A percentile compares a stretch with the other conserved stretches of the same genome.
Evolutionary conservation across 768 basidiomycete genomes (phyloP).

Genomic region (Phanerochaete carnosa): DNA sequence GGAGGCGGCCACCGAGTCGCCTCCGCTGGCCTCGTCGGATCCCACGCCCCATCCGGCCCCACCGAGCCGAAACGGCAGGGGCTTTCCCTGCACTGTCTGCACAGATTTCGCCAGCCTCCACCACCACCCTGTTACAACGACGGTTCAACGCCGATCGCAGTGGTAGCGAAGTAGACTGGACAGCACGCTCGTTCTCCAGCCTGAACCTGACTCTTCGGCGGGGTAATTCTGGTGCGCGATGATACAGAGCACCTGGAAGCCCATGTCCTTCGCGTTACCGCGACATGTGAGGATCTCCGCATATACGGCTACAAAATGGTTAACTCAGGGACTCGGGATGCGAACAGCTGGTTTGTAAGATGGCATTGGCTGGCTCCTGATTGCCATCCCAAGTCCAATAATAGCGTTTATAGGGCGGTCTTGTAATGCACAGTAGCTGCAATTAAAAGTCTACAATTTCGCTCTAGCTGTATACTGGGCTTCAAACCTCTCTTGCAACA

Average conservation of each 20-base stretch:
- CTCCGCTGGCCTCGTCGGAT: background rate
- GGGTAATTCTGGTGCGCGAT: background rate
- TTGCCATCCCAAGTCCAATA: background rate
- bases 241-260: background rate
- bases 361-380: conserved; percentile 39
- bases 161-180: conserved; percentile 75
- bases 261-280: conserved; percentile 78
- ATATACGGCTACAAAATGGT: conserved; percentile 59
- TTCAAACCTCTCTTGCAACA: conserved; percentile 48
- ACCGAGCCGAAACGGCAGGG: background rate
- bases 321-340: conserved; percentile 80
- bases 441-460: conserved; percentile 12
- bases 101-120: conserved; percentile 9
- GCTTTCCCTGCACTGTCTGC: background rate
- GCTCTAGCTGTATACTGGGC: background rate
- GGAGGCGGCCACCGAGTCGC: conserved; percentile 7
- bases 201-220: conserved; percentile 62
- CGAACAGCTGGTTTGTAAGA: conserved; percentile 78
- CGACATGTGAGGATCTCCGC: conserved; percentile 80
- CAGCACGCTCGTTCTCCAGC: conserved; percentile 64
- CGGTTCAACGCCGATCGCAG: conserved; percentile 27
- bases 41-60: background rate
- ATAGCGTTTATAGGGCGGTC: no score
- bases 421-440: no score
- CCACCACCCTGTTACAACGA: conserved; percentile 14